These are phyloP conservation scores for Sporothrix schenckii DNA, from an alignment of 2,329 filamentous ascomycete genomes.

Conservation along the genomic window DNA sequence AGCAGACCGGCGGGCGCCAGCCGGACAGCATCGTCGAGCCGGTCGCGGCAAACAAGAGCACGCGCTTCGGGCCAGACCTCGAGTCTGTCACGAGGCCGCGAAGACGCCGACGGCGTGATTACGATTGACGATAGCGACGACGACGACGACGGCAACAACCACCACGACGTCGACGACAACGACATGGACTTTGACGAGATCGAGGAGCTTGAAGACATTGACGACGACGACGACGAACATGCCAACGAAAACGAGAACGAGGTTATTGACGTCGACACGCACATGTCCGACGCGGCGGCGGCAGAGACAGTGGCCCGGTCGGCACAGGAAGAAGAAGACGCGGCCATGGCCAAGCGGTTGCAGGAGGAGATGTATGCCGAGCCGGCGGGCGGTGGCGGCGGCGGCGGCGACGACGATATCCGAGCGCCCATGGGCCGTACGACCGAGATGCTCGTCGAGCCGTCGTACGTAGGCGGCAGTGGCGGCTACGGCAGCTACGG, in stretches of 20 bases:
- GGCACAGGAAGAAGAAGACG: slow-evolving; percentile 80
- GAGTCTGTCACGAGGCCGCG: slow-evolving; percentile 42
- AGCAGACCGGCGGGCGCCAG: slow-evolving; percentile 31
- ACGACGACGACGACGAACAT: slow-evolving; percentile 42
- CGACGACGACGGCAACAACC: slow-evolving; percentile 52
- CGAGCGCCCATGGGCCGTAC: slow-evolving; percentile 89
- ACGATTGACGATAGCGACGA: slow-evolving; percentile 79
- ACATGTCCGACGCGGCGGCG: slow-evolving; percentile 40
- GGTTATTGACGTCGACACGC: slow-evolving; percentile 46
- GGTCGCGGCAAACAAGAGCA: slow-evolving; percentile 1
- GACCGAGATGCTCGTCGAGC: slow-evolving; percentile 87
- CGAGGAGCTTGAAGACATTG: slow-evolving; percentile 48
- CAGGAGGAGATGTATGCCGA: slow-evolving; percentile 84
- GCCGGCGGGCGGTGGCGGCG: not conserved
- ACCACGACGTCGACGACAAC: slow-evolving; percentile 41
- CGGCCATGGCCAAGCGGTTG: slow-evolving; percentile 84
- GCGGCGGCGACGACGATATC: slow-evolving; percentile 59
- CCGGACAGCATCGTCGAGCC: slow-evolving; percentile 32
- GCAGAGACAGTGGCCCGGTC: slow-evolving; percentile 49
- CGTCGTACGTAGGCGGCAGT: slow-evolving; percentile 54
- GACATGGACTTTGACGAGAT: slow-evolving; percentile 70
- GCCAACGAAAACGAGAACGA: slow-evolving; percentile 35
- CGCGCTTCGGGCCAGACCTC: not conserved
- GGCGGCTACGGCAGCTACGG: slow-evolving; percentile 47
- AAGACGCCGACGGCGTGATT: slow-evolving; percentile 65